Evolutionary conservation across 495 filamentous ascomycete genomes (phyloP), one percentile per base, ranked within the genome.

Genomic region (Tricharina praecox): DNA sequence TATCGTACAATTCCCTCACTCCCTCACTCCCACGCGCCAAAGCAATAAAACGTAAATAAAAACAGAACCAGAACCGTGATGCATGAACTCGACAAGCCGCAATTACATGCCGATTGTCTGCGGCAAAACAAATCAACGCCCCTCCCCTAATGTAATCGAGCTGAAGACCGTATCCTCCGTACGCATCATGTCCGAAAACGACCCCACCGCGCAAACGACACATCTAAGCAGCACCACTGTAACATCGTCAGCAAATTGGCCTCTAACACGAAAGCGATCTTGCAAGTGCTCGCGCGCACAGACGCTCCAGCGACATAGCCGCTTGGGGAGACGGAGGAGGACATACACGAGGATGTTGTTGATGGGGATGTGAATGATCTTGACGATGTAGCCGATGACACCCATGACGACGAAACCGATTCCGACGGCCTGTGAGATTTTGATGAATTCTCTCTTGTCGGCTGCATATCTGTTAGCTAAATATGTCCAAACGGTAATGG

Each of bases 391-490:
- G 47, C 88, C 88, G 60, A 88, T 85, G 54, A 69, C 66, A 54
- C 79, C 82, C 82, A 92, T 90, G 34, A 88, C 75, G 23, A 92
- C 59, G 67, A 93, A 92, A 39, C 85, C 85, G 54, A 93, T 79
- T 54, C 88, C 90, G 50, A 97, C 90, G 50, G 90, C 88, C 66
- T 94, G 86, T 58, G 76, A 85, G 66, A 97, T 90, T 70, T 90
- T 86, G 59, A 93, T 74, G 69, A 93, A 96, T 60, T 93, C 86
- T 50, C 77, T 71, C 63, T 75, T 75, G 66, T 93, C 86, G 57
- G 85, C 73, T 81, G 46, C 40, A 33, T 15, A 23, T 20, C 24
- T 18, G 37, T 40, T 9, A 40, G 37, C 20, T 7, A 18, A 20
- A 19, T 19, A 16, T 16, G 37, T 20, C 21, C 37, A 10, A 21